Evolutionary conservation across 345 rosid genomes (phyloP).

Genomic region (Erysimum cheiranthoides): DNA sequence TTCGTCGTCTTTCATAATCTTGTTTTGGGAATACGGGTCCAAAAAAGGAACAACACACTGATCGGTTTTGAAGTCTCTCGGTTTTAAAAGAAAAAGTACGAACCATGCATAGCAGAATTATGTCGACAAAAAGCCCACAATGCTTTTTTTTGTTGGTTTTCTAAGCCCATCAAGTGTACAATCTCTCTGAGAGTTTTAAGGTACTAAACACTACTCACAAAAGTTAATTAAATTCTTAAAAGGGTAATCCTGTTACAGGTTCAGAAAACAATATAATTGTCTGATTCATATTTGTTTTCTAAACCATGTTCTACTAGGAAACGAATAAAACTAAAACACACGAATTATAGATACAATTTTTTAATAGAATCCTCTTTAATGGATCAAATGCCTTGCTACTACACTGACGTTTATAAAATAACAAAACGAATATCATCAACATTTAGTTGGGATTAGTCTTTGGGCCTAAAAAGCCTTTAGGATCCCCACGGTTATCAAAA

Average conservation of each 20-base stretch:
- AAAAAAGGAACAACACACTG: neutral
- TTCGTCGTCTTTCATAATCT: neutral
- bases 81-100: neutral
- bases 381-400: neutral
- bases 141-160: neutral
- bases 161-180: conserved; percentile 14
- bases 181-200: neutral
- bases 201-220: neutral
- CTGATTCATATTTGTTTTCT: neutral
- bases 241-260: neutral
- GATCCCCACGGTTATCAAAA: too few species aligned
- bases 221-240: neutral
- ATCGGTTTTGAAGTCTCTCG: neutral
- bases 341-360: neutral
- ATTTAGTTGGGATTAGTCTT: too few species aligned
- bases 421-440: neutral
- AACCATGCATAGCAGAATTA: neutral
- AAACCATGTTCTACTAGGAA: neutral
- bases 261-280: neutral
- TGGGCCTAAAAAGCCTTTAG: too few species aligned
- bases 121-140: conserved; percentile 4
- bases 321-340: neutral
- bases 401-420: neutral
- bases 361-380: neutral
- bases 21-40: neutral